Conservation (phyloP, 768 basidiomycete genomes). For the Cyclocybe cylindracea region DNA sequence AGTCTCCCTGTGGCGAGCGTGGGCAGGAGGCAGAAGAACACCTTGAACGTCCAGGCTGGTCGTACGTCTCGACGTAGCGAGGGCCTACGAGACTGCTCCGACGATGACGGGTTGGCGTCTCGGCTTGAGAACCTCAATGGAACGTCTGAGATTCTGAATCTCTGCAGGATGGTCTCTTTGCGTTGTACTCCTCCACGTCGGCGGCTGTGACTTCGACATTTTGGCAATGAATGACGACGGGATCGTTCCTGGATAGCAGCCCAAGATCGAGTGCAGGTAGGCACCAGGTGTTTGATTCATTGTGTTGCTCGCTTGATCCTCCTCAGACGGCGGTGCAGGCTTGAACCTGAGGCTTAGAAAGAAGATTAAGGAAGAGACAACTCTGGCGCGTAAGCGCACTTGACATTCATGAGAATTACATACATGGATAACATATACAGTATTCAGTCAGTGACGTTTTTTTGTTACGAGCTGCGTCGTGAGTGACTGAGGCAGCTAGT, state of each 20-base stretch:
- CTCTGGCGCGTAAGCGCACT: no score
- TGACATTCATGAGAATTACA: no score
- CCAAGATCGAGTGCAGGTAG: constrained; percentile 79
- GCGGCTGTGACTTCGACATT: constrained; percentile 24
- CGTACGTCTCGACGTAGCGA: constrained; percentile 67
- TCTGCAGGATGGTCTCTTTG: constrained; percentile 75
- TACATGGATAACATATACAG: no score
- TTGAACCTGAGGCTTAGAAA: no score
- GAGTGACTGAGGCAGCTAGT: no score
- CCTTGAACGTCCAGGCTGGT: constrained; percentile 66
- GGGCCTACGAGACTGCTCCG: constrained; percentile 61
- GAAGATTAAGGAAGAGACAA: no score
- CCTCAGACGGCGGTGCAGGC: constrained; percentile 60
- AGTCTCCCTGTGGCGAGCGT: constrained; percentile 62
- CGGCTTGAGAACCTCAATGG: constrained; percentile 74
- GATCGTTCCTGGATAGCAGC: constrained; percentile 74
- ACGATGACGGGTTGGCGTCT: constrained; percentile 68
- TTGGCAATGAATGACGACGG: constrained; percentile 68
- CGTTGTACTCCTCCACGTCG: constrained; percentile 56
- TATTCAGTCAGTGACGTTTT: no score
- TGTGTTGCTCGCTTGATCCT: constrained; percentile 57
- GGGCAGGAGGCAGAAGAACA: constrained; percentile 43
- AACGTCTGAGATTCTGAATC: constrained; percentile 77
- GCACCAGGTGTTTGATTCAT: constrained; percentile 53
- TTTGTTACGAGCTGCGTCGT: no score